phyloP scores from a whole-genome alignment of 1,284 basidiomycete species.

The Spongiforma sp. region DNA sequence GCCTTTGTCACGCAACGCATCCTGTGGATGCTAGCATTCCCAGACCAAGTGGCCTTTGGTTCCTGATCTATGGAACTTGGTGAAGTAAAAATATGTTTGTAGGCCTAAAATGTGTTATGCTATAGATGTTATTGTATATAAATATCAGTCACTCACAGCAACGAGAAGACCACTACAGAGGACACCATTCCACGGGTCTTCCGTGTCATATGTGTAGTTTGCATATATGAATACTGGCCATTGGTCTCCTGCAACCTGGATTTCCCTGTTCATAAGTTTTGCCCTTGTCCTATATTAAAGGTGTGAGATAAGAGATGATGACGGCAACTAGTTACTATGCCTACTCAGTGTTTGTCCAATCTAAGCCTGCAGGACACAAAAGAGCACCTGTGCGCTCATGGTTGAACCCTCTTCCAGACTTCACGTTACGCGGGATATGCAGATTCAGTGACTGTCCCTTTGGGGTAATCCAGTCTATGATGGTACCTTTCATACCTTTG shows the following conservation, averaged over 20 bases:
- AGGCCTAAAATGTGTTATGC: neutral
- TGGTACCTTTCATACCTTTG: neutral
- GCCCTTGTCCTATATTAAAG: too few relatives aligned
- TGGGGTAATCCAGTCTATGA: neutral
- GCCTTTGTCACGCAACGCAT: neutral
- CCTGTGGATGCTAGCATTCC: neutral
- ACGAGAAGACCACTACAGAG: neutral
- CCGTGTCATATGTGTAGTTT: neutral
- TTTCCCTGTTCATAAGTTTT: too few relatives aligned
- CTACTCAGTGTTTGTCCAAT: neutral
- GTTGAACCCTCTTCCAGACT: too few relatives aligned
- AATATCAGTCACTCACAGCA: neutral
- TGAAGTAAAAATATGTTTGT: constrained; percentile 1
- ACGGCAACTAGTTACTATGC: neutral
- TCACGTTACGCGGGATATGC: too few relatives aligned
- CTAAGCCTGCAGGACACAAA: neutral
- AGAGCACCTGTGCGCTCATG: too few relatives aligned
- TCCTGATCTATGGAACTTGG: neutral
- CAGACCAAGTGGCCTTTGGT: neutral
- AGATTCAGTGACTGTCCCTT: neutral
- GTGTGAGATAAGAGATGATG: too few relatives aligned
- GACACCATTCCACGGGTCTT: neutral
- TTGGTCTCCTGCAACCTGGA: too few relatives aligned
- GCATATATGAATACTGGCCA: neutral
- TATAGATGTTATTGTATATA: neutral